phyloP scores from a whole-genome alignment of 148 eudicot species.

The Rhododendron kiyosumense region DNA sequence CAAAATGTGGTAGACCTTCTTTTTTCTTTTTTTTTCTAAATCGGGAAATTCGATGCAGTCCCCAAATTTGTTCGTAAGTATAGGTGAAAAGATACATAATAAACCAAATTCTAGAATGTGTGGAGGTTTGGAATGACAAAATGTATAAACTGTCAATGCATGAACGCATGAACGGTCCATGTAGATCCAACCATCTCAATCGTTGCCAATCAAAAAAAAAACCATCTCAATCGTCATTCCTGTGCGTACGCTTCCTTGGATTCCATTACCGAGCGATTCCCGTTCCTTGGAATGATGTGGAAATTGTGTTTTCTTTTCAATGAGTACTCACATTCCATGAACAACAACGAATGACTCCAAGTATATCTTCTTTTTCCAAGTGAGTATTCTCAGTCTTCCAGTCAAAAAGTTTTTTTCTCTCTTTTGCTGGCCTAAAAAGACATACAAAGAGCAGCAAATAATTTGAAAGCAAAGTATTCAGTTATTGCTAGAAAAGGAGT shows the following conservation, averaged over 20 bases:
- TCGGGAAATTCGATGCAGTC: too few relatives aligned
- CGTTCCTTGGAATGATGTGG: neutral
- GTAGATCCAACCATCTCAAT: too few relatives aligned
- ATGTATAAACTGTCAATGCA: too few relatives aligned
- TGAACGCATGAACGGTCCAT: too few relatives aligned
- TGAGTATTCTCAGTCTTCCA: conserved; percentile 26
- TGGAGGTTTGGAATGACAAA: neutral
- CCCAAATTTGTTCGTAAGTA: too few relatives aligned
- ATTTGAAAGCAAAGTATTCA: conserved; percentile 52
- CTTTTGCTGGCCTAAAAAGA: conserved; percentile 84
- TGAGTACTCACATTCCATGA: neutral
- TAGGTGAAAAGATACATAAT: too few relatives aligned
- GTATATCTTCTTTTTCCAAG: conserved; percentile 10
- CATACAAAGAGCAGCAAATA: conserved; percentile 61
- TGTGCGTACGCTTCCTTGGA: neutral
- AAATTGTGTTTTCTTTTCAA: too few relatives aligned
- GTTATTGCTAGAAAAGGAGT: conserved; percentile 43
- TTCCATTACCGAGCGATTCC: neutral
- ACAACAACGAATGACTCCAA: neutral
- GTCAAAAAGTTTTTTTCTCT: conserved; percentile 64
- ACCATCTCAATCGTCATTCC: neutral
- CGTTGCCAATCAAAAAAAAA: too few relatives aligned
- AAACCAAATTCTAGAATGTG: neutral
- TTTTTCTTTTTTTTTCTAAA: too few relatives aligned
- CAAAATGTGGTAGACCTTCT: too few relatives aligned